Evolutionary conservation across 768 basidiomycete species (phyloP).

Genomic region (Boletellus ananas): DNA sequence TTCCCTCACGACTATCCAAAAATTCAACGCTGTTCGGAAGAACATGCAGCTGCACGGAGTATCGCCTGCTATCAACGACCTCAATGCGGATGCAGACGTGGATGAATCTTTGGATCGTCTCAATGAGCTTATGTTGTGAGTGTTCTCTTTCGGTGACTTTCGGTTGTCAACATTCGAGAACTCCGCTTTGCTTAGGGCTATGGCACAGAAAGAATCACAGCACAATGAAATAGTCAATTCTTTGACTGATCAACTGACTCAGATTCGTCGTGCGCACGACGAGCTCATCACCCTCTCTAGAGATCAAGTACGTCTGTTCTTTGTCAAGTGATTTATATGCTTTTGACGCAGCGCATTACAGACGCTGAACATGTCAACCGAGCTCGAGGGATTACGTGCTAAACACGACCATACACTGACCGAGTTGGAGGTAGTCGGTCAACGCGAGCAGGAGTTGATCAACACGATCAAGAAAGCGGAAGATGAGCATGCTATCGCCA

Average conservation of each 20-base stretch:
- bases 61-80: conserved; percentile 26
- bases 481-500: conserved; percentile 43
- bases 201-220: conserved; percentile 94
- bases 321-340: neutral
- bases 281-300: conserved; percentile 76
- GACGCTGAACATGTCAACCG: conserved; percentile 85
- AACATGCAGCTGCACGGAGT: conserved; percentile 53
- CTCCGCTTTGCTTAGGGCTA: conserved; percentile 54
- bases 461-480: conserved; percentile 48
- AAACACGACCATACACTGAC: conserved; percentile 53
- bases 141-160: conserved; percentile 10
- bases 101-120: conserved; percentile 76
- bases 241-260: conserved; percentile 61
- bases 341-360: conserved; percentile 25
- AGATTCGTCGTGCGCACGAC: conserved; percentile 76
- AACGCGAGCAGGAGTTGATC: conserved; percentile 54
- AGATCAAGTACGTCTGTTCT: conserved; percentile 62
- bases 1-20: conserved; percentile 68
- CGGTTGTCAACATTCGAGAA: conserved; percentile 6
- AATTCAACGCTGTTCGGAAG: conserved; percentile 70
- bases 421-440: conserved; percentile 51
- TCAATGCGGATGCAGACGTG: conserved; percentile 37
- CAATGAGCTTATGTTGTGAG: conserved; percentile 91
- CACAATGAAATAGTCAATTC: conserved; percentile 79
- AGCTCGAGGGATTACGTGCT: conserved; percentile 69